phyloP scores from a whole-genome alignment of 163 green algal genomes.

The Prototheca wickerhamii region DNA sequence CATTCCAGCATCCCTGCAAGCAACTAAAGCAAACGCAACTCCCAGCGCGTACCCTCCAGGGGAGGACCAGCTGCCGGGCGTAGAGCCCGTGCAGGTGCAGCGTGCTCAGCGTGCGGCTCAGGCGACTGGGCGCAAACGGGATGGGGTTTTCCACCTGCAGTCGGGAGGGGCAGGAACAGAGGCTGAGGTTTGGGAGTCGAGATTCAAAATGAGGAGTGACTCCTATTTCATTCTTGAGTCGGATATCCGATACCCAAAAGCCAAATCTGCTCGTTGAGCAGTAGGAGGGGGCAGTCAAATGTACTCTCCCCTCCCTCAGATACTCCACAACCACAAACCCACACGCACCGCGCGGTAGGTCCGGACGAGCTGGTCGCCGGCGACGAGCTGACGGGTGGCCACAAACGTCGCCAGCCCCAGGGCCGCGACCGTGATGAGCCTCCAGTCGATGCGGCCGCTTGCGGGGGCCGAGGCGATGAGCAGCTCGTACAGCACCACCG shows the following conservation, averaged over 20 bases:
- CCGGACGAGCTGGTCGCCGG: constrained; percentile 42
- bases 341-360: constrained; percentile 57
- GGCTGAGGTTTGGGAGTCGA: background rate
- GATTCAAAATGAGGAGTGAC: background rate
- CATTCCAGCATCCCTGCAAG: too few relatives aligned
- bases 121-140: constrained; percentile 33
- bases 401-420: constrained; percentile 30
- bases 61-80: constrained; percentile 50
- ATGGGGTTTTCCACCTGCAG: constrained; percentile 81
- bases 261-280: too few relatives aligned
- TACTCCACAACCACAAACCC: background rate
- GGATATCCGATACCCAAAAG: too few relatives aligned
- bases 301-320: too few relatives aligned
- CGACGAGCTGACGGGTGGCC: constrained; percentile 24
- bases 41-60: constrained; percentile 17
- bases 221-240: background rate
- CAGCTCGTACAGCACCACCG: background rate
- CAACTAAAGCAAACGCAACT: background rate
- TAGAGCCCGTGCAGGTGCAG: constrained; percentile 66
- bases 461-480: background rate
- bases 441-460: background rate
- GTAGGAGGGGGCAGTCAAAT: too few relatives aligned
- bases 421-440: background rate
- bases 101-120: constrained; percentile 35
- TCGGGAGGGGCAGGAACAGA: too few relatives aligned